Conservation (phyloP, 2,329 filamentous ascomycete genomes). For the Fusarium goolgardi region DNA sequence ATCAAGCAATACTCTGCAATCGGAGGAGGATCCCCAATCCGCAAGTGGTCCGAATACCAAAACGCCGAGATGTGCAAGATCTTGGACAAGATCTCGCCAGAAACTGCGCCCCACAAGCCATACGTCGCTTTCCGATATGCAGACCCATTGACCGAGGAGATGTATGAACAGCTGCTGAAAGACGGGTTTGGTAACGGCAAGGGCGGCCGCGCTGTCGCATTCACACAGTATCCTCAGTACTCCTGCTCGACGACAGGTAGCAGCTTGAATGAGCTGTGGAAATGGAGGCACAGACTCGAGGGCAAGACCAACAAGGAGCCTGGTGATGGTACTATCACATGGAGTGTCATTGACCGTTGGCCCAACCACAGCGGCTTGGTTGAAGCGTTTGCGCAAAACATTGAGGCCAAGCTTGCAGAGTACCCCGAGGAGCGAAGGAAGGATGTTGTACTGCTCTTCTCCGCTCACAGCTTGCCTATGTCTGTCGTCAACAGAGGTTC, state of each 20-base stretch:
- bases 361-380: conserved; percentile 90
- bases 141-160: conserved; percentile 91
- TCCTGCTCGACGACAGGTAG: conserved; percentile 97
- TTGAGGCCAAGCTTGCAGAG: conserved; percentile 83
- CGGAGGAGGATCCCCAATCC: conserved; percentile 96
- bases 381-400: conserved; percentile 91
- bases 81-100: conserved; percentile 87
- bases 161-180: conserved; percentile 83
- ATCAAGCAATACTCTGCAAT: conserved; percentile 95
- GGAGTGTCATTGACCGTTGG: conserved; percentile 99
- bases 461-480: conserved; percentile 96
- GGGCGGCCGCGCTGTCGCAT: conserved; percentile 93
- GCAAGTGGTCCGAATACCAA: conserved; percentile 98
- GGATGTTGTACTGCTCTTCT: conserved; percentile 89
- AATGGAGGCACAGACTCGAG: conserved; percentile 90
- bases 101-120: conserved; percentile 95
- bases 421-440: conserved; percentile 86
- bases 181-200: conserved; percentile 92
- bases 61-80: conserved; percentile 97
- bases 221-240: conserved; percentile 98
- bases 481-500: conserved; percentile 91
- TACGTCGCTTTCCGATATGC: conserved; percentile 98
- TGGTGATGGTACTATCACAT: conserved; percentile 78
- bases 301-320: conserved; percentile 72
- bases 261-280: conserved; percentile 97